phyloP scores from a whole-genome alignment of 768 basidiomycete genomes.

The Mrakia blollopis region DNA sequence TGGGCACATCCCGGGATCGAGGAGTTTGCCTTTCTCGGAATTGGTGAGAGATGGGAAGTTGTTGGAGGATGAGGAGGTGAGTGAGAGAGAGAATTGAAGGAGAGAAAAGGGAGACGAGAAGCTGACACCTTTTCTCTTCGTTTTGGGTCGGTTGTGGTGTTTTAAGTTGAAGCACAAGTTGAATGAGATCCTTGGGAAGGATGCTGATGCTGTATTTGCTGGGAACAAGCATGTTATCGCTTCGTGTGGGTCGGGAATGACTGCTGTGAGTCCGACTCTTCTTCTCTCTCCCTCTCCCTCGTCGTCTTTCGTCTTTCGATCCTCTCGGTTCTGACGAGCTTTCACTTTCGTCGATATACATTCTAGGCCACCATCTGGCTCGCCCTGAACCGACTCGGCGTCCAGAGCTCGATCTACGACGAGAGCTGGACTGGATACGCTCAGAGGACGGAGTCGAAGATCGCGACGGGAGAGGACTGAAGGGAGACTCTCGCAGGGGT shows the following conservation, averaged over 20 bases:
- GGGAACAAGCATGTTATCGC: constrained; percentile 18
- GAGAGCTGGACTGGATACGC: constrained; percentile 99
- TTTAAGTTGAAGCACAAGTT: constrained; percentile 16
- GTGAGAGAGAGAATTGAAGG: neutral
- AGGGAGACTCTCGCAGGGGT: too few species aligned
- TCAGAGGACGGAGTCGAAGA: constrained; percentile 64
- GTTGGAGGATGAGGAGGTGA: constrained; percentile 21
- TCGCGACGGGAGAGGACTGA: constrained; percentile 51
- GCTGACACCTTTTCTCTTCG: neutral
- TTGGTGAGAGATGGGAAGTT: constrained; percentile 33
- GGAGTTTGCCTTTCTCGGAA: constrained; percentile 69
- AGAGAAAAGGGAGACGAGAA: neutral
- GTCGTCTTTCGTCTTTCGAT: neutral
- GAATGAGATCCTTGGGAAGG: constrained; percentile 5
- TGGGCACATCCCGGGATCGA: constrained; percentile 85
- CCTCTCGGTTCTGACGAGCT: neutral
- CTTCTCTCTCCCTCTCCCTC: neutral
- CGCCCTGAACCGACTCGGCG: constrained; percentile 59
- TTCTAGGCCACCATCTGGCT: constrained; percentile 70
- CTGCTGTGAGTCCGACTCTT: constrained; percentile 18
- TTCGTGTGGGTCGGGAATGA: constrained; percentile 28
- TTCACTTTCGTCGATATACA: neutral
- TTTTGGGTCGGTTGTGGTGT: neutral
- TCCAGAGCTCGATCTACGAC: constrained; percentile 69
- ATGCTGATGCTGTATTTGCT: constrained; percentile 19